Evolutionary conservation across 495 filamentous ascomycete species (phyloP).

Genomic region (Mycothermus thermophilus): DNA sequence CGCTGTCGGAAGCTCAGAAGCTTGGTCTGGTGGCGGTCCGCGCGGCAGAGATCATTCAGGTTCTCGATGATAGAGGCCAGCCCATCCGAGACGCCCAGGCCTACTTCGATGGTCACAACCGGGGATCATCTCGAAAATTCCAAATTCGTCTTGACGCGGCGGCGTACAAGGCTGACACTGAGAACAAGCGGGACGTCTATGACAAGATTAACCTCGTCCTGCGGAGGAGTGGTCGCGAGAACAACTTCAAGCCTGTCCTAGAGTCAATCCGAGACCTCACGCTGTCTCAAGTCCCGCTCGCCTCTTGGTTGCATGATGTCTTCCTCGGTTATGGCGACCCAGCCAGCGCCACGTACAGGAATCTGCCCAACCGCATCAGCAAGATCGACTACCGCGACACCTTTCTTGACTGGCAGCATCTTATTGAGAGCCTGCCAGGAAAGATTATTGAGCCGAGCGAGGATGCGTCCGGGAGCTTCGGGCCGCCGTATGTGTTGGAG

Average conservation of each 20-base stretch:
- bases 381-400: constrained; percentile 86
- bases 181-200: constrained; percentile 67
- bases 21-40: constrained; percentile 57
- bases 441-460: constrained; percentile 67
- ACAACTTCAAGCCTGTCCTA: constrained; percentile 92
- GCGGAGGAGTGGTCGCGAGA: constrained; percentile 74
- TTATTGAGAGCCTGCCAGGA: constrained; percentile 74
- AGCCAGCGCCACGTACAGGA: constrained; percentile 69
- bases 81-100: constrained; percentile 46
- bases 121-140: constrained; percentile 47
- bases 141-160: constrained; percentile 69
- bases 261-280: constrained; percentile 81
- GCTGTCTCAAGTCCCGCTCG: constrained; percentile 71
- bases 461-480: constrained; percentile 57
- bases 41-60: constrained; percentile 73
- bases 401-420: constrained; percentile 88
- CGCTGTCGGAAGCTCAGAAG: constrained; percentile 39
- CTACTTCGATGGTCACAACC: constrained; percentile 29
- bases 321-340: constrained; percentile 96
- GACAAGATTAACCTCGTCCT: constrained; percentile 77
- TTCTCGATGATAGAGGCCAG: constrained; percentile 79
- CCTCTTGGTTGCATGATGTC: constrained; percentile 88
- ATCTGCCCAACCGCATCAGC: constrained; percentile 61
- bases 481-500: constrained; percentile 76
- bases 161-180: constrained; percentile 67